Percentiles rank a stretch among this genome's conserved stretches.
phyloP scores from a whole-genome alignment of 2,329 filamentous ascomycete species.

The Colletotrichum navitas region DNA sequence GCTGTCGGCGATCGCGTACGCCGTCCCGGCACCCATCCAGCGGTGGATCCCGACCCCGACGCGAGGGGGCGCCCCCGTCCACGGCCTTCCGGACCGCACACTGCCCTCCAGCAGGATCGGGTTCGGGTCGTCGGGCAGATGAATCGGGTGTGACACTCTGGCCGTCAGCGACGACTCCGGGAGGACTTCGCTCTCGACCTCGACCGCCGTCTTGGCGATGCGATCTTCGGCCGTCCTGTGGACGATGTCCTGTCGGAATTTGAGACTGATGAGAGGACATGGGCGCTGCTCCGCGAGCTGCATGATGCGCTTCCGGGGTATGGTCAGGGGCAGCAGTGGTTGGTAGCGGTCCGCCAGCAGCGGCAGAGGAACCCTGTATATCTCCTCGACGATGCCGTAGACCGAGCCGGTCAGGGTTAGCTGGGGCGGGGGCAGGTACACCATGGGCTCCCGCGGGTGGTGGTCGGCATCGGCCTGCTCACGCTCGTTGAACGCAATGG shows the following conservation, averaged over 20 bases:
- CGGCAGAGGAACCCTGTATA: constrained; percentile 49
- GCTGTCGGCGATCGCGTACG: constrained; percentile 57
- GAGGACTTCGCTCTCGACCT: constrained; percentile 55
- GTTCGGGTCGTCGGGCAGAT: constrained; percentile 46
- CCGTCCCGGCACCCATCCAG: constrained; percentile 51
- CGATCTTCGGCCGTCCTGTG: constrained; percentile 27
- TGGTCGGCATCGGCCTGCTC: constrained; percentile 22
- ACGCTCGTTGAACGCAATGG: constrained; percentile 27
- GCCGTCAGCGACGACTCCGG: constrained; percentile 54
- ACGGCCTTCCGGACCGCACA: constrained; percentile 45
- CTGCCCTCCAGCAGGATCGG: constrained; percentile 55
- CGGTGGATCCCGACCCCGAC: constrained; percentile 52
- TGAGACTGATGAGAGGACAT: constrained; percentile 53
- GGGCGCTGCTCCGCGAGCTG: constrained; percentile 55
- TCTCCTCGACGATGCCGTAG: constrained; percentile 54
- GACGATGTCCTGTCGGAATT: constrained; percentile 56
- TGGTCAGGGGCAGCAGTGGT: constrained; percentile 52
- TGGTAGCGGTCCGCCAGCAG: constrained; percentile 56
- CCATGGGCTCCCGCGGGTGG: constrained; percentile 24
- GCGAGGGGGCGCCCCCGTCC: constrained; percentile 45
- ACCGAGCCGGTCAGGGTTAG: constrained; percentile 56
- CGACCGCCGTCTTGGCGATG: constrained; percentile 46
- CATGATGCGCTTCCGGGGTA: constrained; percentile 52
- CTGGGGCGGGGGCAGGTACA: constrained; percentile 48
- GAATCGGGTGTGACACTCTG: constrained; percentile 52